Evolutionary conservation across 1,139 yeast species (phyloP).

Genomic region (Geotrichum candidum): DNA sequence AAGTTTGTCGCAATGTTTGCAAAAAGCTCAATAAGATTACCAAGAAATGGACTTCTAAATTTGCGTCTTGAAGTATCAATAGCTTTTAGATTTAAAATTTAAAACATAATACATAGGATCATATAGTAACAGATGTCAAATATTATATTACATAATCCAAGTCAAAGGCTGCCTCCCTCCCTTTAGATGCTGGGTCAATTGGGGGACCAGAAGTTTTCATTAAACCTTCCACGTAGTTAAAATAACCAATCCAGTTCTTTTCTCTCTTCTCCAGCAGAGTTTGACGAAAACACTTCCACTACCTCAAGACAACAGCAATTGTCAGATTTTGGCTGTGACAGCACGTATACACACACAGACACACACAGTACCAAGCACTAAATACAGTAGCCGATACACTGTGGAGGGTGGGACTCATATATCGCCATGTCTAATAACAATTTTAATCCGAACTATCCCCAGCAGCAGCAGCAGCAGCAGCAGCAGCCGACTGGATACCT

Average conservation of each 20-base stretch:
- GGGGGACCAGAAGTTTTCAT: background rate
- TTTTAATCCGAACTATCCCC: slow-evolving; percentile 9
- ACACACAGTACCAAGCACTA: background rate
- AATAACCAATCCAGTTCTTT: background rate
- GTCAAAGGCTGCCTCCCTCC: background rate
- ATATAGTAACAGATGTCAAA: background rate
- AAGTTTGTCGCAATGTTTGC: slow-evolving; percentile 89
- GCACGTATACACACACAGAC: background rate
- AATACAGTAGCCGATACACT: background rate
- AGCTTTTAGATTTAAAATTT: background rate
- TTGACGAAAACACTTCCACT: background rate
- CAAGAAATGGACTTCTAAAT: slow-evolving; percentile 96
- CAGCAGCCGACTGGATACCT: slow-evolving; percentile 19
- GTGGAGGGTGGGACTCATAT: slow-evolving; percentile 1
- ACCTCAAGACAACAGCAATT: background rate
- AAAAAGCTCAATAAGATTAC: slow-evolving; percentile 95
- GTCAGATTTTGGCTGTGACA: background rate
- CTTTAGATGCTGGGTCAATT: background rate
- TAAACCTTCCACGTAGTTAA: background rate
- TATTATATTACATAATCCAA: background rate
- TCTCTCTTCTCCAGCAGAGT: background rate
- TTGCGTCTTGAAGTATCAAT: slow-evolving; percentile 58
- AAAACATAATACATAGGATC: background rate
- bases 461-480: slow-evolving; percentile 25
- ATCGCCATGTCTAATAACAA: slow-evolving; percentile 5